phyloP scores from a whole-genome alignment of 1,284 basidiomycete genomes.

The Tilletia setariae region DNA sequence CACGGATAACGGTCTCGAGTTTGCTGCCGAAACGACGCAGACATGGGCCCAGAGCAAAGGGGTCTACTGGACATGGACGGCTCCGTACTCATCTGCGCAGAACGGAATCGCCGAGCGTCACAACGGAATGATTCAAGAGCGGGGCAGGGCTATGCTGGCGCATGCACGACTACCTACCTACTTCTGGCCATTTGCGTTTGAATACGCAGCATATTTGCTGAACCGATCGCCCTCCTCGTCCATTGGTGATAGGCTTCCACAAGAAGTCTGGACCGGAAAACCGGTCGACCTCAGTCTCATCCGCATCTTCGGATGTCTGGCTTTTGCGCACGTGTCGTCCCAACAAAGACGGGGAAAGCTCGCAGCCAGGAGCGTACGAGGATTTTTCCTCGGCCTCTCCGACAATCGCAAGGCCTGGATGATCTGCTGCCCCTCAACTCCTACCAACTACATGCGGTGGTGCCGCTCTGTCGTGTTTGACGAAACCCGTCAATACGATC shows the following conservation, averaged over 20 bases:
- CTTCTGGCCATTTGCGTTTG: slow-evolving; percentile 5
- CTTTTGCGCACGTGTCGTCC: neutral
- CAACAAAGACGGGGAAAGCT: neutral
- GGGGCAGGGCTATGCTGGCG: neutral
- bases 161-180: neutral
- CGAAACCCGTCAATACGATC: neutral
- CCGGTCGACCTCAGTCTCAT: neutral
- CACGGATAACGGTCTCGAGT: neutral
- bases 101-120: slow-evolving; percentile 3
- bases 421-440: neutral
- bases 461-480: neutral
- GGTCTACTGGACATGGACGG: too few relatives aligned
- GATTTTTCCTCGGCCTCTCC: neutral
- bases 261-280: neutral
- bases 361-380: neutral
- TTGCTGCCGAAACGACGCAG: neutral
- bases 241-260: neutral
- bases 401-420: neutral
- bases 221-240: neutral
- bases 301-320: neutral
- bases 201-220: slow-evolving; percentile 2
- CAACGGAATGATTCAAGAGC: neutral
- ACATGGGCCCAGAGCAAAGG: neutral
- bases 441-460: neutral
- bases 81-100: slow-evolving; percentile 3